Conservation (phyloP, 352 stramenopile species). For the Phytophthora boehmeriae region DNA sequence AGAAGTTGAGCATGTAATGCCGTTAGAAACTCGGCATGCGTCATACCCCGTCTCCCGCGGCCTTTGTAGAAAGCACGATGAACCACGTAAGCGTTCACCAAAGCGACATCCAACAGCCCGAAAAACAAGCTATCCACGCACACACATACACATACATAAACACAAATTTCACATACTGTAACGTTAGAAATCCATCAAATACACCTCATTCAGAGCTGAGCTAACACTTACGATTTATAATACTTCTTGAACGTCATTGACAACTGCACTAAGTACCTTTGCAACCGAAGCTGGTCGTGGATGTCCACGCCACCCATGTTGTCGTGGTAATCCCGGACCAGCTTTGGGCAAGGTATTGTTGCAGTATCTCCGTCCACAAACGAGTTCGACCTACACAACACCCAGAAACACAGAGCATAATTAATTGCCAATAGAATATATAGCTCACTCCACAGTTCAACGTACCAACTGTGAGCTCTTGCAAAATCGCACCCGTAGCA, state of each 20-base stretch:
- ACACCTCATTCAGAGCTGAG: no score
- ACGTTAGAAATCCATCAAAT: no score
- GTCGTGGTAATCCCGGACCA: neutral
- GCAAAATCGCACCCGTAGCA: no score
- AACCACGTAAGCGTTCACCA: neutral
- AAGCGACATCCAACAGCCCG: neutral
- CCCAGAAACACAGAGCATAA: no score
- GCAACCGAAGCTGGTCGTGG: neutral
- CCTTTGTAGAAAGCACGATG: neutral
- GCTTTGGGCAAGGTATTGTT: no score
- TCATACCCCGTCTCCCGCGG: neutral
- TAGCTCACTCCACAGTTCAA: no score
- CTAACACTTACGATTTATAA: neutral
- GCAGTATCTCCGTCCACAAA: no score
- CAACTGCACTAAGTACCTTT: neutral
- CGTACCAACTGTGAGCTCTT: no score
- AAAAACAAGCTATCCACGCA: neutral
- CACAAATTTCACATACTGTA: no score
- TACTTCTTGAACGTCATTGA: neutral
- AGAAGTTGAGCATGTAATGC: neutral
- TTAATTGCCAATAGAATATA: no score
- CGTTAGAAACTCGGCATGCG: neutral
- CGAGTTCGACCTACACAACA: no score
- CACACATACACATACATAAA: no score
- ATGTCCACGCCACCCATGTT: neutral